A percentile compares a stretch with the other conserved stretches of the same genome.
Evolutionary conservation across 805 yeast species (phyloP).

Genomic region (Ogataea minuta): DNA sequence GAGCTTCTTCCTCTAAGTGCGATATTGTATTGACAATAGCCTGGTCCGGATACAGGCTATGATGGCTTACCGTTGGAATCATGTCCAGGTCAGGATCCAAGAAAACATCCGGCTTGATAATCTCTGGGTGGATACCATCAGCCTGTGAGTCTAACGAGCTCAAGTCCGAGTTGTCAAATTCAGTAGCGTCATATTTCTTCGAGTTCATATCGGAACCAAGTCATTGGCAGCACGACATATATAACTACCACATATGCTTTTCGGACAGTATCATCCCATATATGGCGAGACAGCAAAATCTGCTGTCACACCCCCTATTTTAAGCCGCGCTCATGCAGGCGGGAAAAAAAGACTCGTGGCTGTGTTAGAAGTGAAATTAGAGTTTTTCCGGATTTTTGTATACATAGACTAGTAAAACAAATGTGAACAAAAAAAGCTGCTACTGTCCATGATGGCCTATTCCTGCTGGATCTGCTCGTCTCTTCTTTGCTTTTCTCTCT

Average conservation of each 20-base stretch:
- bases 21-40: conserved; percentile 7
- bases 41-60: conserved; percentile 24
- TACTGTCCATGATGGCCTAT: neutral
- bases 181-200: neutral
- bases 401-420: conserved; percentile 18
- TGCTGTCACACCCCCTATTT: conserved; percentile 4
- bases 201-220: too few relatives aligned
- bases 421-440: conserved; percentile 1
- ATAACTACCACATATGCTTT: too few relatives aligned
- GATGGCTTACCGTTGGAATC: conserved; percentile 13
- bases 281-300: neutral
- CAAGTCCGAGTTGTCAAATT: conserved; percentile 2
- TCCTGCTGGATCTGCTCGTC: conserved; percentile 16
- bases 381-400: conserved; percentile 11
- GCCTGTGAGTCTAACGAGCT: conserved; percentile 2
- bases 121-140: neutral
- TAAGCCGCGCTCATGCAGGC: conserved; percentile 7
- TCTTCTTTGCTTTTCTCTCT: conserved; percentile 47
- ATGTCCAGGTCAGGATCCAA: too few relatives aligned
- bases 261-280: conserved; percentile 2
- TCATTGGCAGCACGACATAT: too few relatives aligned
- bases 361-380: conserved; percentile 3
- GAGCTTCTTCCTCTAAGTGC: neutral
- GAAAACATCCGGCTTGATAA: neutral
- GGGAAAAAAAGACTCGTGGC: neutral